Evolutionary conservation across 148 eudicot genomes (phyloP), one percentile per base, ranked within the genome.

Genomic region (Nepenthes mirabilis): DNA sequence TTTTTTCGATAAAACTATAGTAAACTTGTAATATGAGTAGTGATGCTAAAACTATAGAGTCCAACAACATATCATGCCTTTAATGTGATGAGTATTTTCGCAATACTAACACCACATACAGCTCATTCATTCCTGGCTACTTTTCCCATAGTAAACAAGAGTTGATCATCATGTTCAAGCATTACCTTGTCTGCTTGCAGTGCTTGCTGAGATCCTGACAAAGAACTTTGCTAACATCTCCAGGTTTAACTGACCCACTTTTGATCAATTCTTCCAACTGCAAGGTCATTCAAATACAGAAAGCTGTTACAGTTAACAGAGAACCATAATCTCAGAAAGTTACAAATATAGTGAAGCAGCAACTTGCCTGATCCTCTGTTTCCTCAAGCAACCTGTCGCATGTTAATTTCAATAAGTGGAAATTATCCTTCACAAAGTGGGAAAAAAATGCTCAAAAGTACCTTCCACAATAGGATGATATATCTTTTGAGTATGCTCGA

Each of bases 401-500:
- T 37, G n/a, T 52, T 34, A 14, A 49, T 9, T 70, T 13, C 47
- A 14, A 13, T 14, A 66, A 33, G 40, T 70, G 49, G 36, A 9
- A 65, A 53, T 45, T 33, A 49, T 59, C 47, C 4, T 23, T 34
- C 36, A 9, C 32, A 66, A 13, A 50, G 37, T 34, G 37, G 3
- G 33, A 35, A 6, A 2, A 36, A 60, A 14, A n/a, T 52, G 14
- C 52, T 64, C 43, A 36, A 34, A 36, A 51, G 54, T 66, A 93
- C 98, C 98, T 83, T 73, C 96, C 98, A 71, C 98, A 93, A 70
- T 82, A 93, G 51, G 82, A 74, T 56, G 96, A 86, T 70, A 88
- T 88, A 67, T 80, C 96, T 72, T 93, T 93, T 11, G 96, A 83
- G 77, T 93, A 79, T 65, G 96, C 96, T 62, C 79, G 77, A 47